These are phyloP conservation scores for Alternaria rosae DNA, from an alignment of 2,329 filamentous ascomycete species.

Conservation along the genomic window DNA sequence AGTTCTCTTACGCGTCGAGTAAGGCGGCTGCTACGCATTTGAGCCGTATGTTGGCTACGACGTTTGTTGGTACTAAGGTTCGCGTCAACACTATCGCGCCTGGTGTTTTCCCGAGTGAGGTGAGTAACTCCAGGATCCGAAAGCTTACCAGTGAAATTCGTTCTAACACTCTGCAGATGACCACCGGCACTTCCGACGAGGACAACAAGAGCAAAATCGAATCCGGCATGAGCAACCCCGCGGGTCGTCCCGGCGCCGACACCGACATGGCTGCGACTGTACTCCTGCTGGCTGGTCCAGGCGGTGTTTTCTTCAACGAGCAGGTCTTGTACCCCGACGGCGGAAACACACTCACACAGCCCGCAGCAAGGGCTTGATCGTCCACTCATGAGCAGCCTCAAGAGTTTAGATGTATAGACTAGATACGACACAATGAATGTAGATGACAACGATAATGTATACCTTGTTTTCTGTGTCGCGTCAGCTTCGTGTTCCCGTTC, in stretches of 20 bases:
- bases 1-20: slow-evolving; percentile 59
- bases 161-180: slow-evolving; percentile 52
- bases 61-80: slow-evolving; percentile 53
- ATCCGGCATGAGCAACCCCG: slow-evolving; percentile 54
- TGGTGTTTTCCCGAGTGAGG: slow-evolving; percentile 53
- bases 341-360: slow-evolving; percentile 27
- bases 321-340: slow-evolving; percentile 63
- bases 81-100: slow-evolving; percentile 50
- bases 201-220: slow-evolving; percentile 58
- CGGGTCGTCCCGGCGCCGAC: slow-evolving; percentile 48
- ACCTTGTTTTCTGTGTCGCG: neutral
- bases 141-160: neutral
- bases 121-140: slow-evolving; percentile 5
- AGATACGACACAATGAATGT: neutral
- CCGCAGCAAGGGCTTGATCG: slow-evolving; percentile 45
- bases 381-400: slow-evolving; percentile 55
- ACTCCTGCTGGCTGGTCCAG: slow-evolving; percentile 60
- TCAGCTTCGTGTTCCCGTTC: neutral
- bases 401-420: neutral
- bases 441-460: neutral
- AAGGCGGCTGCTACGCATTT: slow-evolving; percentile 60
- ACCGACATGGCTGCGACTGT: slow-evolving; percentile 52
- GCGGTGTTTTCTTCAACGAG: slow-evolving; percentile 62
- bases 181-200: slow-evolving; percentile 54
- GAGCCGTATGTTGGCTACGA: slow-evolving; percentile 56